A percentile compares a stretch with the other conserved stretches of the same genome.
These are phyloP conservation scores for Amanita phalloides DNA, from an alignment of 768 basidiomycete genomes.

Conservation along the genomic window DNA sequence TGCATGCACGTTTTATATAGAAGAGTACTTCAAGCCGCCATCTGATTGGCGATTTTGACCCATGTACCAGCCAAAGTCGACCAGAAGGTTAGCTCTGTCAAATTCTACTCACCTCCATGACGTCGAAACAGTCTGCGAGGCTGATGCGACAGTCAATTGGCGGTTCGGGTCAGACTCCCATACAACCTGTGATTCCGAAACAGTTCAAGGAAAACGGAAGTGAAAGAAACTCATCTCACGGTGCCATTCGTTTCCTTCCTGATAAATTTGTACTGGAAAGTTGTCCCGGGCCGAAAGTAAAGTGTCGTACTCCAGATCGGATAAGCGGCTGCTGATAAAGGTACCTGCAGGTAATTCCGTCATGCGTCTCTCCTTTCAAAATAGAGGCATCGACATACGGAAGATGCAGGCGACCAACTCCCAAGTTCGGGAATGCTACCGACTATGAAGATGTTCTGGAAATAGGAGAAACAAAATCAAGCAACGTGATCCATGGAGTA, in stretches of 20 bases:
- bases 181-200: slow-evolving; percentile 23
- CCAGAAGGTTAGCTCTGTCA: not conserved
- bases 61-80: not conserved
- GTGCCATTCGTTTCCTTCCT: slow-evolving; percentile 40
- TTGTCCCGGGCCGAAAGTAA: slow-evolving; percentile 34
- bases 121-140: slow-evolving; percentile 27
- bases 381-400: slow-evolving; percentile 22
- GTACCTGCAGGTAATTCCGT: slow-evolving; percentile 23
- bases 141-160: slow-evolving; percentile 26
- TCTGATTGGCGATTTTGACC: too few relatives aligned
- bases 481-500: not conserved
- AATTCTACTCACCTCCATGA: slow-evolving; percentile 30
- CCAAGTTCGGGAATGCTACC: slow-evolving; percentile 48
- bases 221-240: slow-evolving; percentile 19
- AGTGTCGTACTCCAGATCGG: slow-evolving; percentile 45
- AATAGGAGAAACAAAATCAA: not conserved
- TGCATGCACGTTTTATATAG: too few relatives aligned
- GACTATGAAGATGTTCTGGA: slow-evolving; percentile 48
- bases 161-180: slow-evolving; percentile 60
- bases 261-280: slow-evolving; percentile 54
- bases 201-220: not conserved
- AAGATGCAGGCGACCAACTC: slow-evolving; percentile 33
- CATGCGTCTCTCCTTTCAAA: not conserved
- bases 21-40: too few relatives aligned
- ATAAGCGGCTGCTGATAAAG: slow-evolving; percentile 40